These are phyloP conservation scores for Metarhizium guizhouense DNA, from an alignment of 2,329 filamentous ascomycete species.

Conservation along the genomic window DNA sequence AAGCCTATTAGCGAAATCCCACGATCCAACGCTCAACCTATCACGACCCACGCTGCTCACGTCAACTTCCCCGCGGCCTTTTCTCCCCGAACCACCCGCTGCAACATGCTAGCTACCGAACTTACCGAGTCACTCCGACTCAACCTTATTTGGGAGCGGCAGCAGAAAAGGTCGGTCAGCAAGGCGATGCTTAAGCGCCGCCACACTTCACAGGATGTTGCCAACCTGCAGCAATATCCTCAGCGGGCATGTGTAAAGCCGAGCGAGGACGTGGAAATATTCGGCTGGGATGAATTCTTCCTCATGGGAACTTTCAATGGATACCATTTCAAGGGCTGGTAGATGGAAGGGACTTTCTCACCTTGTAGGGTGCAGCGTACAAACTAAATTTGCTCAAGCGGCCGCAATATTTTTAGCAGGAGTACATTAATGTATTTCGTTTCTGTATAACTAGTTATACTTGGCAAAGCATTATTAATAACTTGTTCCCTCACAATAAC, in stretches of 20 bases:
- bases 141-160: conserved; percentile 88
- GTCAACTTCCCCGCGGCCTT: conserved; percentile 61
- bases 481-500: too few relatives aligned
- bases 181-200: conserved; percentile 83
- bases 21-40: conserved; percentile 64
- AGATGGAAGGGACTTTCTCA: conserved; percentile 5
- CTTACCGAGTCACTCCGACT: conserved; percentile 86
- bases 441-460: too few relatives aligned
- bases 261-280: conserved; percentile 54
- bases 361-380: too few relatives aligned
- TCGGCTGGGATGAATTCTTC: conserved; percentile 81
- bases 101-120: conserved; percentile 94
- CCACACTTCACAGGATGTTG: conserved; percentile 84
- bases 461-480: too few relatives aligned
- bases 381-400: too few relatives aligned
- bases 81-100: conserved; percentile 82
- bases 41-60: conserved; percentile 63
- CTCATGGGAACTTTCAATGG: conserved; percentile 58
- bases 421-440: too few relatives aligned
- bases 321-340: conserved; percentile 36
- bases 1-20: conserved; percentile 54
- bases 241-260: conserved; percentile 53
- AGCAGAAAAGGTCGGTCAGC: conserved; percentile 84
- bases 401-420: too few relatives aligned
- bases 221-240: conserved; percentile 76